phyloP scores from a whole-genome alignment of 2,329 filamentous ascomycete species.

The Cladosporium sp. region DNA sequence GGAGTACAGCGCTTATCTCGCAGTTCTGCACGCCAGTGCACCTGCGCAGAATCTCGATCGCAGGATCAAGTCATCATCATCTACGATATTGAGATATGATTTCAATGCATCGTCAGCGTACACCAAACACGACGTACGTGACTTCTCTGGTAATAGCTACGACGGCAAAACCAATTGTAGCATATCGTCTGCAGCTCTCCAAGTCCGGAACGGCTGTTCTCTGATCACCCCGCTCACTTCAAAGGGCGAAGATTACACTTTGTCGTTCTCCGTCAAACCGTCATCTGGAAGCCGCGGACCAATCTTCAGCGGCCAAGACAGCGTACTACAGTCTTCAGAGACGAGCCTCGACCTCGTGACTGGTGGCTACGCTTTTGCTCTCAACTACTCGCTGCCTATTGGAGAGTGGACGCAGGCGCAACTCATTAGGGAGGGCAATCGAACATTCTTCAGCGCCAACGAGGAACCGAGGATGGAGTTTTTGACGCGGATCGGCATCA shows the following conservation, averaged over 20 bases:
- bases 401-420: slow-evolving; percentile 34
- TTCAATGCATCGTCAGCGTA: slow-evolving; percentile 18
- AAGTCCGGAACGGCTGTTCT: slow-evolving; percentile 35
- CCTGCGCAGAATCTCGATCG: slow-evolving; percentile 51
- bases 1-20: slow-evolving; percentile 39
- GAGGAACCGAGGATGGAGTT: slow-evolving; percentile 37
- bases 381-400: slow-evolving; percentile 40
- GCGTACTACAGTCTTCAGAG: slow-evolving; percentile 23
- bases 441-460: slow-evolving; percentile 32
- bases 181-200: slow-evolving; percentile 10
- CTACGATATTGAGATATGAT: slow-evolving; percentile 35
- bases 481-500: slow-evolving; percentile 40
- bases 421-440: slow-evolving; percentile 34
- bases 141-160: slow-evolving; percentile 40
- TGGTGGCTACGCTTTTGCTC: slow-evolving; percentile 36
- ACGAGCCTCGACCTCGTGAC: slow-evolving; percentile 35
- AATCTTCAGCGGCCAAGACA: slow-evolving; percentile 38
- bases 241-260: slow-evolving; percentile 56
- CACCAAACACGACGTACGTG: slow-evolving; percentile 21
- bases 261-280: slow-evolving; percentile 45
- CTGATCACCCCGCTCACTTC: slow-evolving; percentile 46
- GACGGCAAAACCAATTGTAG: slow-evolving; percentile 38
- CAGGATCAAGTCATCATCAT: slow-evolving; percentile 33
- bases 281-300: slow-evolving; percentile 40
- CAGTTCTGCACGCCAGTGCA: slow-evolving; percentile 35